Evolutionary conservation across 257 asterid species (phyloP), one percentile per base, ranked within the genome.

Genomic region (Fraxinus anomala): DNA sequence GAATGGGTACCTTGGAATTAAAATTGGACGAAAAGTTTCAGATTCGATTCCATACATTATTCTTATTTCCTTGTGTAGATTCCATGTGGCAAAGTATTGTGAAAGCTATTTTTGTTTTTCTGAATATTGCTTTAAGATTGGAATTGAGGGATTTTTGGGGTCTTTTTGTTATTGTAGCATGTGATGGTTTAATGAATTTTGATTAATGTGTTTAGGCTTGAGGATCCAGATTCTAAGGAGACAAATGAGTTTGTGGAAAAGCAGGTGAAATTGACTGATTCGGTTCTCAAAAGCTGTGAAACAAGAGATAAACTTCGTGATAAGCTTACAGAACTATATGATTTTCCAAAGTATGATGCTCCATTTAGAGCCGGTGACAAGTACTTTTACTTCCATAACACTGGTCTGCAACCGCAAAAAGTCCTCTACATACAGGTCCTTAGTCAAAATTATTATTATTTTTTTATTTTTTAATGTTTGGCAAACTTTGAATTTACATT

Each of bases 161-260:
- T 47, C n/a, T 47, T 47, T 23, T 10, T 24, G 16, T 23, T 61
- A 23, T 24, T 16, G 33, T 61, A 61, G 33, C 68, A 3, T 10
- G 5, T 61, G n/a, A 4, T 66, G 33, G 54, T 73, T 66, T 75
- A 70, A 37, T 68, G 76, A 54, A 16, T 31, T 72, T 67, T 56
- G n/a, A 37, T 33, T 49, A 8, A 71, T 81, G 66, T 54, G 26
- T 11, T 36, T 81, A 90, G 95, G 95, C 91, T 90, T 49, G 95
- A 90, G 82, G 92, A 90, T 81, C 91, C 95, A 26, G 95, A 90
- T 75, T 88, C 92, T 0, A 80, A 80, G 42, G 95, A 88, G 83
- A 90, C 95, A 0, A 90, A 90, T 66, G 87, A 86, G 21, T 90
- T 87, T 31, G 92, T 90, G 19, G 86, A 85, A 63, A 78, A 86